A percentile compares a stretch with the other conserved stretches of the same genome.
phyloP scores from a whole-genome alignment of 169 alveolate genomes.

The Ichthyophthirius multifiliis region DNA sequence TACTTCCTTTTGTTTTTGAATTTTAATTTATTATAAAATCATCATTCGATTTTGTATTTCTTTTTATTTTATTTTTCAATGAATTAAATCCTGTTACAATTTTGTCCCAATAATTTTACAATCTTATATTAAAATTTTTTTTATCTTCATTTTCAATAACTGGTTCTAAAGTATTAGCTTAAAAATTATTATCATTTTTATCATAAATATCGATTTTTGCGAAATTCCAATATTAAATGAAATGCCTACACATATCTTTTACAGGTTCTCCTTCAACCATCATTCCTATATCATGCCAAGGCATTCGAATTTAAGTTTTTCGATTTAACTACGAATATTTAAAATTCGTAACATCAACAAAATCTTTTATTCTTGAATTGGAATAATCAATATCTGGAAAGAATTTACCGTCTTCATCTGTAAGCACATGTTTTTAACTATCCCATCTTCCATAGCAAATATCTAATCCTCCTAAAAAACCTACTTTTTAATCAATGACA shows the following conservation, averaged over 20 bases:
- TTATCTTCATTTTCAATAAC: background rate
- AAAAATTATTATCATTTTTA: background rate
- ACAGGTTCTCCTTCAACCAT: conserved; percentile 80
- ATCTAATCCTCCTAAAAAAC: conserved; percentile 86
- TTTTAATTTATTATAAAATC: background rate
- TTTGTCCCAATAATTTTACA: background rate
- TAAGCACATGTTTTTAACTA: conserved; percentile 59
- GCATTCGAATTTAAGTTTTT: conserved; percentile 65
- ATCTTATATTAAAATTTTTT: background rate
- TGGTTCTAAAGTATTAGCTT: background rate
- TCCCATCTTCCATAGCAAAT: conserved; percentile 88
- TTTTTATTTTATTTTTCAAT: background rate
- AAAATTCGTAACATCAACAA: conserved; percentile 56
- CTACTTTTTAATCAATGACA: conserved; percentile 73
- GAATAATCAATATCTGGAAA: conserved; percentile 81
- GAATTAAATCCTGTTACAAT: background rate
- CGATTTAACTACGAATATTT: conserved; percentile 49
- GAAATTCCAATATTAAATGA: conserved; percentile 79
- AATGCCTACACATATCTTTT: conserved; percentile 76
- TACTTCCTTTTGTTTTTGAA: too few relatives aligned
- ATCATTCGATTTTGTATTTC: background rate
- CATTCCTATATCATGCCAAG: conserved; percentile 83
- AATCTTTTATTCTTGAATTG: conserved; percentile 72
- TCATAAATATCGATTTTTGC: conserved; percentile 10
- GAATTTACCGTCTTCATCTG: conserved; percentile 40